A percentile compares a stretch with the other conserved stretches of the same genome.
phyloP scores from a whole-genome alignment of 2,329 filamentous ascomycete species.

The Polychaeton citri region DNA sequence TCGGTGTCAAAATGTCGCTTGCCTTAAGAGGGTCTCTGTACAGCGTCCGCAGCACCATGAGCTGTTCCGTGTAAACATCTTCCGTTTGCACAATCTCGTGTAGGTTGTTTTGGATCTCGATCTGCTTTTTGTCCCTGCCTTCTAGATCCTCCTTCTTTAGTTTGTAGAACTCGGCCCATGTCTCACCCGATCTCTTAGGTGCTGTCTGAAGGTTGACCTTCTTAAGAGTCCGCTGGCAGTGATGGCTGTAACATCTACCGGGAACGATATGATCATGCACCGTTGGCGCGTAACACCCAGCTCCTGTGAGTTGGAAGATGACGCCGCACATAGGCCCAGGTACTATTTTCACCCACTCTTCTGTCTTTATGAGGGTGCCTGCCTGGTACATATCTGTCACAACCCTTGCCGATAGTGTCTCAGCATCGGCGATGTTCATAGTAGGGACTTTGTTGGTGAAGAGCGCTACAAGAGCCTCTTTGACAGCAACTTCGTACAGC shows the following conservation, averaged over 20 bases:
- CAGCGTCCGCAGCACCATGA: constrained; percentile 71
- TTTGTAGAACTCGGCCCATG: constrained; percentile 84
- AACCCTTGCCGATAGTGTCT: constrained; percentile 66
- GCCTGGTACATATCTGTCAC: constrained; percentile 68
- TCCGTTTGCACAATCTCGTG: constrained; percentile 94
- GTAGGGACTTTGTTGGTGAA: constrained; percentile 94
- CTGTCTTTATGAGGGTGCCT: constrained; percentile 68
- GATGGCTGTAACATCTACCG: constrained; percentile 81
- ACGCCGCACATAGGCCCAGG: constrained; percentile 72
- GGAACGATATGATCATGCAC: constrained; percentile 56
- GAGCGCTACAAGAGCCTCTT: constrained; percentile 74
- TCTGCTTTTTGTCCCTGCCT: constrained; percentile 64
- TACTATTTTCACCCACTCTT: constrained; percentile 96
- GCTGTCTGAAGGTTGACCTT: constrained; percentile 71
- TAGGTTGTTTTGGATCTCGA: constrained; percentile 83
- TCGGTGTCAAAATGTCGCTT: constrained; percentile 68
- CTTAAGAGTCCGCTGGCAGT: constrained; percentile 86
- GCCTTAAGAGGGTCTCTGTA: constrained; percentile 77
- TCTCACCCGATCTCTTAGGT: constrained; percentile 31
- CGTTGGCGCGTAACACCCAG: constrained; percentile 79
- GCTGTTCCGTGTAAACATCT: constrained; percentile 76
- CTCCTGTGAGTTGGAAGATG: constrained; percentile 81
- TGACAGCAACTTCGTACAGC: constrained; percentile 68
- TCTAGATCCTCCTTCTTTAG: constrained; percentile 66
- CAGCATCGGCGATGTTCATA: constrained; percentile 96